These are phyloP conservation scores for Petunia hybrid DNA, from an alignment of 305 asterid species.

Conservation along the genomic window DNA sequence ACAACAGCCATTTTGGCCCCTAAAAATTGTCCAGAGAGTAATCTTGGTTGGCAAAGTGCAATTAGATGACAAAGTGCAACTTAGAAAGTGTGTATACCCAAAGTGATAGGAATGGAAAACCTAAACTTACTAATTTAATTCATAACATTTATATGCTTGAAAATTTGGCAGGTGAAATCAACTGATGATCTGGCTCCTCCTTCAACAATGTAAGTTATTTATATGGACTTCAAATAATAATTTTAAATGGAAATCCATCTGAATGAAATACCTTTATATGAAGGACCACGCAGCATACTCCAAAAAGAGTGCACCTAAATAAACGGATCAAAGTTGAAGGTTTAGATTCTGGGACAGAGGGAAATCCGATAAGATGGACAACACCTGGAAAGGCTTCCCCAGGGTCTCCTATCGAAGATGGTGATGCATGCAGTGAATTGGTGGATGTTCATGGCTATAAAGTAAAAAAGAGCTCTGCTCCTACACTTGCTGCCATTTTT, in stretches of 20 bases:
- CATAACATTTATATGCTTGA: slow-evolving; percentile 5
- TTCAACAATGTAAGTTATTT: slow-evolving; percentile 32
- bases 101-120: background rate
- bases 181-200: slow-evolving; percentile 5
- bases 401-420: background rate
- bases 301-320: slow-evolving; percentile 24
- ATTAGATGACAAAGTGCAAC: slow-evolving; percentile 20
- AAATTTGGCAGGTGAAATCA: slow-evolving; percentile 36
- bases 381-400: slow-evolving; percentile 23
- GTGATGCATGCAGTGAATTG: slow-evolving; percentile 29
- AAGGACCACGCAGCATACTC: slow-evolving; percentile 25
- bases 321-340: slow-evolving; percentile 28
- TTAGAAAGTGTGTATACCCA: background rate
- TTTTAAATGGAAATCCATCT: slow-evolving; percentile 7
- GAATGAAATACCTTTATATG: background rate
- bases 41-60: slow-evolving; percentile 22
- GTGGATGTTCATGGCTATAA: slow-evolving; percentile 49
- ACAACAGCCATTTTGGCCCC: slow-evolving; percentile 10
- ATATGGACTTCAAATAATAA: background rate
- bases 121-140: background rate
- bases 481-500: slow-evolving; percentile 50
- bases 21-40: background rate
- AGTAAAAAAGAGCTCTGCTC: slow-evolving; percentile 46
- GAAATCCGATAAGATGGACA: slow-evolving; percentile 24
- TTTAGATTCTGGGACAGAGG: slow-evolving; percentile 21